Evolutionary conservation across 495 filamentous ascomycete species (phyloP), one percentile per base, ranked within the genome.

Genomic region (Peziza echinospora): DNA sequence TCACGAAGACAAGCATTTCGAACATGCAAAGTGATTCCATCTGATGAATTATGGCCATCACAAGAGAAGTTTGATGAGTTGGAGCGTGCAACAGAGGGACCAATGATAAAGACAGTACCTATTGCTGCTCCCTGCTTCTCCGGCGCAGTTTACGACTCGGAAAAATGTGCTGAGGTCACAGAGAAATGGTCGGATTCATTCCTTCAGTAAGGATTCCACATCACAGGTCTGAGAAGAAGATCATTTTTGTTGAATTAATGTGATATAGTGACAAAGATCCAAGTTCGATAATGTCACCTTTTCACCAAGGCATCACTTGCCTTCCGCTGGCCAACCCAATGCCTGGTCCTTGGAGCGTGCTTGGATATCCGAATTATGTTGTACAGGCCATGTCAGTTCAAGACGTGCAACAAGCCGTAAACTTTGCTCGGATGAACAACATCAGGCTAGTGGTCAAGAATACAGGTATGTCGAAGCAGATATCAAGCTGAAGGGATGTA

Each of bases 331-430:
- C 26, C n/a, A n/a, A 34, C 8, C 26, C 8, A 34, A 8, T n/a
- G n/a, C n/a, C 26, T 34, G 8, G 8, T 34, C 26, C n/a, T n/a
- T 76, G 73, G 1, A 74, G 70, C 53, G 75, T 73, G 57, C 64
- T 71, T 7, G 53, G 58, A 4, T 81, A 79, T 46, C 62, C 67
- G 6, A 64, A 76, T 50, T 67, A 72, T 49, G 66, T 69, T 21
- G 59, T 53, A 13, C 41, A 45, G 2, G 51, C 55, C 17, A 8
- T 8, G 26, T 8, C 26, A 8, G 8, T 8, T 8, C 56, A 40
- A 3, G 66, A 78, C 44, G 61, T 72, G 44, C 62, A 63, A 34
- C 60, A 60, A 2, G 70, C 65, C 4, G 53, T 79, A n/a, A 59
- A 63, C 19, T 78, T 77, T 43, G 71, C 71, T 8, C 44, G 48